Base-by-base conservation (phyloP, 768 basidiomycete genomes). In the Tylopilus vinaceipallidus region DNA sequence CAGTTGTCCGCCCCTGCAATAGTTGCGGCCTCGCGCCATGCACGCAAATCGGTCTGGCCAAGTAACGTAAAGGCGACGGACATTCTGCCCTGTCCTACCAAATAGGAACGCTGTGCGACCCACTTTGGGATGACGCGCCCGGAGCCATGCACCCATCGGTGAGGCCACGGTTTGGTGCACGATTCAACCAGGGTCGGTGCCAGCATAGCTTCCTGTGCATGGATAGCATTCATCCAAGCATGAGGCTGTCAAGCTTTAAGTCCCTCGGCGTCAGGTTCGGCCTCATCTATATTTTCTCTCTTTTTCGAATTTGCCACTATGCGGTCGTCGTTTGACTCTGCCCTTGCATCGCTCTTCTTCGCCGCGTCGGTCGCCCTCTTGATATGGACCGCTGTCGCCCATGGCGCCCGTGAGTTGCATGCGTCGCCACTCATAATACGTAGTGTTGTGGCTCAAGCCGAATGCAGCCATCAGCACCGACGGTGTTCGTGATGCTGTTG, bases 371-470 rank as follows among this genome's bases (percentile, higher is more conserved):
- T 43, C 32, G 12, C 44, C 40, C n/a, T 57, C n/a, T 30, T 46
- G 27, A 27, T 23, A 2, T 60, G 55, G 43, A 29, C 34, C 1
- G 3, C 42, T 14, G 45, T 50, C 37, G 59, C 6, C 3, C 59
- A 36, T 26, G 39, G 55, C 26, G 55, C 42, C 6, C 42, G 58
- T 61, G n/a, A 53, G 55, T 47, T 17, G 12, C 14, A 41, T 8
- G 7, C 17, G 4, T 36, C 19, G 23, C 13, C 7, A 10, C 4
- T 33, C 33, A 17, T 20, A 39, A n/a, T 13, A 14, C 10, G 20
- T 23, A 9, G 6, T 13, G 8, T 38, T n/a, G 5, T 22, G 23
- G 19, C 37, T 54, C 4, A 58, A 17, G 12, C 11, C n/a, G 2
- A 29, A 29, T 27, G 16, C 27, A 58, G 57, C 48, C 20, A 46